Conservation (phyloP, 164 flowering plant species). For the Magnolia sinica region DNA sequence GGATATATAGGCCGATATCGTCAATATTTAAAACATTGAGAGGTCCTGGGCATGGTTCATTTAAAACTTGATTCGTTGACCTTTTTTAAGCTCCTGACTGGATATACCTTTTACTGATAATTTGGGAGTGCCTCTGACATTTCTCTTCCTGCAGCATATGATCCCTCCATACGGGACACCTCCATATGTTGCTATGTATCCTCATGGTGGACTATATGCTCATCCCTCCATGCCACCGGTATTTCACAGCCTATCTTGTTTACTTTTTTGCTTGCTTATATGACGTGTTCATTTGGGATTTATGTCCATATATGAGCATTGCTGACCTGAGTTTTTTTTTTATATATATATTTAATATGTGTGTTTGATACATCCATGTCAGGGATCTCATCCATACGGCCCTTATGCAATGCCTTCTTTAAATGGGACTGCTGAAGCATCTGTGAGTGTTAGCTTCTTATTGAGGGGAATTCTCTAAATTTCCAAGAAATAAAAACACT, state of each 20-base stretch:
- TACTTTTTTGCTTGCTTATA: not conserved
- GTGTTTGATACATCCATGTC: constrained; percentile 11
- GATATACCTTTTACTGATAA: not conserved
- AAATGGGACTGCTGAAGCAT: constrained; percentile 28
- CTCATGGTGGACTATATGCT: constrained; percentile 33
- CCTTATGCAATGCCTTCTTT: constrained; percentile 32
- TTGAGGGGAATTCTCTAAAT: not conserved
- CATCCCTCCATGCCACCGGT: constrained; percentile 38
- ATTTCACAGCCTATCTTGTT: constrained; percentile 9
- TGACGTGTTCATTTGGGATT: not conserved
- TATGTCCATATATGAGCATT: not conserved
- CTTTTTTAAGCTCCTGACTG: not conserved
- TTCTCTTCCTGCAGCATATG: constrained; percentile 31
- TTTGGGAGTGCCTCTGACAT: constrained; percentile 3
- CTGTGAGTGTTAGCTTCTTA: constrained; percentile 22
- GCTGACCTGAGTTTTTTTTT: not conserved
- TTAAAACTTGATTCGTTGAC: not conserved
- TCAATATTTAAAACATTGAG: not conserved
- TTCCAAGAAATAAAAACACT: not conserved
- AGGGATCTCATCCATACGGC: constrained; percentile 37
- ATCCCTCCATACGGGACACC: constrained; percentile 37
- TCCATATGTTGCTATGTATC: constrained; percentile 36
- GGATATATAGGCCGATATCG: too few relatives aligned
- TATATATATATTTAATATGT: not conserved
- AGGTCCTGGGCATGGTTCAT: not conserved